Percentiles rank a stretch among this genome's conserved stretches.
These are phyloP conservation scores for Phytophthora litchii DNA, from an alignment of 352 stramenopile genomes.

Conservation along the genomic window DNA sequence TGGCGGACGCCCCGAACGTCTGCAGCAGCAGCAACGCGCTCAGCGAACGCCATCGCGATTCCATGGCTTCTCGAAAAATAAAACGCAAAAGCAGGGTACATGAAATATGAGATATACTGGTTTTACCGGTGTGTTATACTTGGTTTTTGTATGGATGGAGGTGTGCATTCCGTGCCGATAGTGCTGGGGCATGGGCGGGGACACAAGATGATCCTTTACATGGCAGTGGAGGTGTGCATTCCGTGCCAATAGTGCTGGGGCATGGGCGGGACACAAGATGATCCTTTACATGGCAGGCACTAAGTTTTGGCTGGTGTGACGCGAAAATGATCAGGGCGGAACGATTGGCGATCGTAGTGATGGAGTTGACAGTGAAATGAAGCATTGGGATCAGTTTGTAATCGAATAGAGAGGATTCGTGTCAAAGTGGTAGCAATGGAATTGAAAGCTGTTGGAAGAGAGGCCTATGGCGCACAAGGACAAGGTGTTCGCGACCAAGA, in stretches of 20 bases:
- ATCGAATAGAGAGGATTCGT: no score
- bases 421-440: no score
- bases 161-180: constrained; percentile 16
- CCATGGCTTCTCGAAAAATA: constrained; percentile 19
- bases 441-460: neutral
- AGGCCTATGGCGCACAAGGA: no score
- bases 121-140: constrained; percentile 15
- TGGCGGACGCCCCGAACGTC: constrained; percentile 7
- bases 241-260: constrained; percentile 3
- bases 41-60: constrained; percentile 2
- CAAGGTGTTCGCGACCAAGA: neutral
- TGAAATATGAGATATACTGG: constrained; percentile 8
- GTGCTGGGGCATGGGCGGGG: constrained; percentile 7
- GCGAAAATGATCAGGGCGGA: constrained; percentile 32
- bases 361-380: constrained; percentile 4
- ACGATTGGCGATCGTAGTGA: constrained; percentile 5
- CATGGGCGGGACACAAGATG: constrained; percentile 6
- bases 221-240: constrained; percentile 8
- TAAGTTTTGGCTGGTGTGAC: constrained; percentile 18
- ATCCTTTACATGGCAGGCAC: constrained; percentile 28
- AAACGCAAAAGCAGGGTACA: constrained; percentile 4
- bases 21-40: constrained; percentile 14
- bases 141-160: constrained; percentile 18
- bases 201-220: constrained; percentile 28
- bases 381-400: constrained; percentile 3